Evolutionary conservation across 305 asterid species (phyloP).

Genomic region (Stenogyne calaminthoides): DNA sequence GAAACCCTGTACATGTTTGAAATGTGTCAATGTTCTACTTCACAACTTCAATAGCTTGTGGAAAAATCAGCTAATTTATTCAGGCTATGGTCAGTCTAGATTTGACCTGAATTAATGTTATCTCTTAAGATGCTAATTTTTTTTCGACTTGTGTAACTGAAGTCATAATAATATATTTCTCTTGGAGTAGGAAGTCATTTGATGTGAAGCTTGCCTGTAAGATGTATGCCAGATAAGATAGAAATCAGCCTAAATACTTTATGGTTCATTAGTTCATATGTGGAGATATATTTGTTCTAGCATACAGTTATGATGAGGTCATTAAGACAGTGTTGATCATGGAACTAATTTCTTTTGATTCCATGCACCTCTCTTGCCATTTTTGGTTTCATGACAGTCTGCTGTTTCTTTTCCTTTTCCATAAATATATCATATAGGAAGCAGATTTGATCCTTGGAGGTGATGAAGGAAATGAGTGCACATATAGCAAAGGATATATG

Average conservation of each 20-base stretch:
- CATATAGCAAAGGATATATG: constrained; percentile 76
- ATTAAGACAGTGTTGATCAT: not conserved
- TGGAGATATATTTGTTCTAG: not conserved
- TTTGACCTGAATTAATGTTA: not conserved
- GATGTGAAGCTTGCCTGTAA: not conserved
- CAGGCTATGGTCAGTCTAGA: not conserved
- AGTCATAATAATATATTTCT: not conserved
- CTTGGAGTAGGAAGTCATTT: not conserved
- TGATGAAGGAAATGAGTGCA: constrained; percentile 98
- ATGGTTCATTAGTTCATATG: not conserved
- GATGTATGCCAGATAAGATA: not conserved
- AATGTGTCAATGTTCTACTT: not conserved
- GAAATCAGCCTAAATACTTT: not conserved
- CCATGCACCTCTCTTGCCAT: not conserved
- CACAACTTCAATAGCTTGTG: constrained; percentile 2
- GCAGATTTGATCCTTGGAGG: constrained; percentile 96
- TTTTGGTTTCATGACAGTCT: constrained; percentile 3
- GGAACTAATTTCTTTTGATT: constrained; percentile 6
- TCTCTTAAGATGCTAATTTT: not conserved
- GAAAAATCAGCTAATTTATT: not conserved
- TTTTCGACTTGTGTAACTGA: not conserved
- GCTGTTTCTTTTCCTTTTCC: not conserved
- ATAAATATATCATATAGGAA: constrained; percentile 45
- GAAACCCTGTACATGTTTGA: not conserved
- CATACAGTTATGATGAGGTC: not conserved